Conservation (phyloP, 2,329 filamentous ascomycete species). For the Epichloe amarillans region DNA sequence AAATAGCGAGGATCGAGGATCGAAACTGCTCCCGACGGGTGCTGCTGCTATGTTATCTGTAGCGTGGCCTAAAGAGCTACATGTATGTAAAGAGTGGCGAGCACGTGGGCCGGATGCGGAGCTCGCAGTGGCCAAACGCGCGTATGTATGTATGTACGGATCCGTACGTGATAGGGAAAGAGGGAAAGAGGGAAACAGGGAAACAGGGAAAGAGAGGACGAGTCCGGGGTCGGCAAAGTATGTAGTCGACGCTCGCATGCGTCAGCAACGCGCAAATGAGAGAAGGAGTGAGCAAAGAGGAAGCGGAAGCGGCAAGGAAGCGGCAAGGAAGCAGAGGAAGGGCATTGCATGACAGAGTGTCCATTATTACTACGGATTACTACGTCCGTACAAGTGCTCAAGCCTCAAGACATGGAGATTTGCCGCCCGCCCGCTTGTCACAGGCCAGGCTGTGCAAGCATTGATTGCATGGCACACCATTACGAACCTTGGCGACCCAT, state of each 20-base stretch:
- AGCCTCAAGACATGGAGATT: too few relatives aligned
- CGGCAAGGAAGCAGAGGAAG: background rate
- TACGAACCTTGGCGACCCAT: too few relatives aligned
- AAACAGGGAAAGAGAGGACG: background rate
- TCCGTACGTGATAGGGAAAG: background rate
- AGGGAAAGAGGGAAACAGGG: too few relatives aligned
- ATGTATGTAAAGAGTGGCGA: background rate
- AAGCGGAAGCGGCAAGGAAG: background rate
- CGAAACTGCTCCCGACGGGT: background rate
- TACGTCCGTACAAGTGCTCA: too few relatives aligned
- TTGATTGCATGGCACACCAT: too few relatives aligned
- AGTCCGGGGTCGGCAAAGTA: background rate
- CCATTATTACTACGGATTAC: too few relatives aligned
- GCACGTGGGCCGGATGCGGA: background rate
- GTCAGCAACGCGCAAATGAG: background rate
- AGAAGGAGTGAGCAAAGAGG: background rate
- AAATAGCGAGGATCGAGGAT: background rate
- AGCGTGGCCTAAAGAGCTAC: background rate
- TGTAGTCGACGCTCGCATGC: background rate
- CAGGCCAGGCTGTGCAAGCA: too few relatives aligned
- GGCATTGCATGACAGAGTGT: too few relatives aligned
- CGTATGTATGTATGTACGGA: too few relatives aligned
- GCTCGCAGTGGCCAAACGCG: background rate
- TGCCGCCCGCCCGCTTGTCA: too few relatives aligned
- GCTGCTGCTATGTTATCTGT: too few relatives aligned